phyloP scores from a whole-genome alignment of 2,329 filamentous ascomycete species.

The Hypoxylon sp. region DNA sequence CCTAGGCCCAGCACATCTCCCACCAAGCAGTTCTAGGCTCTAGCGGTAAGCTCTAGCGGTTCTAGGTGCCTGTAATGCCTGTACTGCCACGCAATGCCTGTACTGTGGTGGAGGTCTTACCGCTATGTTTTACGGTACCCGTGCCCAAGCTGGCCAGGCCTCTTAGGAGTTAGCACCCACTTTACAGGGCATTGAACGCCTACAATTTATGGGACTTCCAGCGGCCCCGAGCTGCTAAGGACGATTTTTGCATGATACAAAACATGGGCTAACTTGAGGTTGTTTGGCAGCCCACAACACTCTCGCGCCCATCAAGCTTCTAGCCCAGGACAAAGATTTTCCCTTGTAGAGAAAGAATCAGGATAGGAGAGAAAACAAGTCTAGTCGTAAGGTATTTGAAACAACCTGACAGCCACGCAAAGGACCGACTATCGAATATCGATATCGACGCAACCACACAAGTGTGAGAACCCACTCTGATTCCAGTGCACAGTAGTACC shows the following conservation, averaged over 20 bases:
- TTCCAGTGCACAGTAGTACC: conserved; percentile 10
- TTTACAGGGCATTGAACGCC: neutral
- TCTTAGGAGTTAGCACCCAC: neutral
- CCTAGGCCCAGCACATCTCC: too few relatives aligned
- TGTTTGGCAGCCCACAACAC: neutral
- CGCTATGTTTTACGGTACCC: neutral
- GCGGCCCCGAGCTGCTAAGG: too few relatives aligned
- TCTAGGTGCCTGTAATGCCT: too few relatives aligned
- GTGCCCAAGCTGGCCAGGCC: too few relatives aligned
- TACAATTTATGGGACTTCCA: neutral
- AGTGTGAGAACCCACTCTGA: conserved; percentile 27
- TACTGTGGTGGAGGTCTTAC: neutral
- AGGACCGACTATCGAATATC: conserved; percentile 8
- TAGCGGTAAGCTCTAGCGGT: too few relatives aligned
- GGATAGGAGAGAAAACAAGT: conserved; percentile 4
- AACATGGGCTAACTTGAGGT: too few relatives aligned
- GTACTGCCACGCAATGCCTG: too few relatives aligned
- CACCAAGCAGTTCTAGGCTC: too few relatives aligned
- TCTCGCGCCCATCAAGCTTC: conserved; percentile 3
- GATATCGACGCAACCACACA: conserved; percentile 26
- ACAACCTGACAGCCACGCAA: conserved; percentile 4
- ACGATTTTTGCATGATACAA: neutral
- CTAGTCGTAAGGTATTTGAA: conserved; percentile 10
- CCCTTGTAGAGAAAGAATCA: conserved; percentile 1
- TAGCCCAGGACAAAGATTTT: conserved; percentile 22